Conservation (phyloP, 768 basidiomycete genomes). For the Phanerodontia chrysosporium region DNA sequence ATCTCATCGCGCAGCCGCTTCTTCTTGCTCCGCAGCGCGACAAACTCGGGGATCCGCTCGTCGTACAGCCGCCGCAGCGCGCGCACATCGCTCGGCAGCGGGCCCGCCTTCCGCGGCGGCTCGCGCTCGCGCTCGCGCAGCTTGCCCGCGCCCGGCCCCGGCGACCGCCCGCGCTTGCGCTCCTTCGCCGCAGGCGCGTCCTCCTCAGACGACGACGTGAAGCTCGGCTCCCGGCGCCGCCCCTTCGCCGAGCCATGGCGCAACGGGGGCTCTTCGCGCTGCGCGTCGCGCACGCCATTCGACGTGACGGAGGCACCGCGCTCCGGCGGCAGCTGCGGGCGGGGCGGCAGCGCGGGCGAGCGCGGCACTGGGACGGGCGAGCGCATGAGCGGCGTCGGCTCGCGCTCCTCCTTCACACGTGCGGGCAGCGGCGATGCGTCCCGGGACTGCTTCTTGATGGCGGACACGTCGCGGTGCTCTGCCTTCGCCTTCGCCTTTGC, state of each 20-base stretch:
- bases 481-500: background rate
- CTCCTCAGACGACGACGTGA: slow-evolving; percentile 67
- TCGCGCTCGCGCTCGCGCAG: slow-evolving; percentile 10
- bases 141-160: background rate
- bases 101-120: slow-evolving; percentile 5
- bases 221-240: slow-evolving; percentile 52
- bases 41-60: background rate
- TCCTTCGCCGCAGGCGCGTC: slow-evolving; percentile 42
- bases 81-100: slow-evolving; percentile 10
- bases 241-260: slow-evolving; percentile 13
- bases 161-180: slow-evolving; percentile 16
- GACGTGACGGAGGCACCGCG: slow-evolving; percentile 2
- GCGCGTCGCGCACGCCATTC: slow-evolving; percentile 1
- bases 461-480: slow-evolving; percentile 11
- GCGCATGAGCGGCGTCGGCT: background rate
- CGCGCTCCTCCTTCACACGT: background rate
- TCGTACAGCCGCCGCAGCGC: slow-evolving; percentile 1
- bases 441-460: slow-evolving; percentile 31
- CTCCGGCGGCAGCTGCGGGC: slow-evolving; percentile 6
- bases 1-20: background rate
- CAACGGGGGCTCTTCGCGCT: background rate
- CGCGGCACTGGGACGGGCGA: slow-evolving; percentile 18
- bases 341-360: slow-evolving; percentile 10
- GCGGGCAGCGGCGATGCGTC: slow-evolving; percentile 23
- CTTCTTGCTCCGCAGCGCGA: background rate